Percentiles rank a stretch among this genome's conserved stretches.
These are phyloP conservation scores for Blastobotrys attinorum DNA, from an alignment of 805 yeast species.

Conservation along the genomic window DNA sequence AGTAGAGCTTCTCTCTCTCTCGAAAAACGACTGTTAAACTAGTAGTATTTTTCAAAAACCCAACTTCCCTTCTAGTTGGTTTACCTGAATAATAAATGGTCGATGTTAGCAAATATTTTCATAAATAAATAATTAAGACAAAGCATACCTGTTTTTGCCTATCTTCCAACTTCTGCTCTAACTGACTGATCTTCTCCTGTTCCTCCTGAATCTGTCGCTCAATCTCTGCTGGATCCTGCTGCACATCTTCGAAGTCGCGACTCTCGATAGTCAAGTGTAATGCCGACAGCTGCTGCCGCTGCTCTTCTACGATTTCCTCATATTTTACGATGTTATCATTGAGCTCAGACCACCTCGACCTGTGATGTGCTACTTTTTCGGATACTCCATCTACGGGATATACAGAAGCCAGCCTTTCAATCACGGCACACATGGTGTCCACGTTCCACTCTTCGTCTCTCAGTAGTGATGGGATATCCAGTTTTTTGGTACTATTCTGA, in stretches of 20 bases:
- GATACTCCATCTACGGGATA: constrained; percentile 35
- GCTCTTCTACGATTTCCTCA: constrained; percentile 38
- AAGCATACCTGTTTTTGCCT: constrained; percentile 10
- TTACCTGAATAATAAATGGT: not conserved
- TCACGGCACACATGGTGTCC: constrained; percentile 38
- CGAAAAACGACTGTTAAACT: no score
- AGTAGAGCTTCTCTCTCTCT: no score
- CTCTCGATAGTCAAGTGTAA: constrained; percentile 11
- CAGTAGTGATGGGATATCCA: not conserved
- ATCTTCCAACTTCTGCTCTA: constrained; percentile 13
- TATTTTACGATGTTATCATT: constrained; percentile 35
- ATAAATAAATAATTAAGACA: not conserved
- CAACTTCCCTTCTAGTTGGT: not conserved
- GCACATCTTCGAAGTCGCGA: constrained; percentile 8
- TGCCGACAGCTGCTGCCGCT: constrained; percentile 32
- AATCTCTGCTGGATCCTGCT: constrained; percentile 10
- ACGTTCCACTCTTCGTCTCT: constrained; percentile 21
- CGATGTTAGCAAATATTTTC: not conserved
- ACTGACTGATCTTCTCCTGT: constrained; percentile 12
- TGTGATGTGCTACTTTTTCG: constrained; percentile 22
- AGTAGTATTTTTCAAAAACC: not conserved
- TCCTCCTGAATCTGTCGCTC: constrained; percentile 11
- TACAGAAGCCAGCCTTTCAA: constrained; percentile 30
- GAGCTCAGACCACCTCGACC: constrained; percentile 31
- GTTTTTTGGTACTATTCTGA: not conserved